Conservation (phyloP, 177 flowering plant species). For the Telopea speciosissima region DNA sequence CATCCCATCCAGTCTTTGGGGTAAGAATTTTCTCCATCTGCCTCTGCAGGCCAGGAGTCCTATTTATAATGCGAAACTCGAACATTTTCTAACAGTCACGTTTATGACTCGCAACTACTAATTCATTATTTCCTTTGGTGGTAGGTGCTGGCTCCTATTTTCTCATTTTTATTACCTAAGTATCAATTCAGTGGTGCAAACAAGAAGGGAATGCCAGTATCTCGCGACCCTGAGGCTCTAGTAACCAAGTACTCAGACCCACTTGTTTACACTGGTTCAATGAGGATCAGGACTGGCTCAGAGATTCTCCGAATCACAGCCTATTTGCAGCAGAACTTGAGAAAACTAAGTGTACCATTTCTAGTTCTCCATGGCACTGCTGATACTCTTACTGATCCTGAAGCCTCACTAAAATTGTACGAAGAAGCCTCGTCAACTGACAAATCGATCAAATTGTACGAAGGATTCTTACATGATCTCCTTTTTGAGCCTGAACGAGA, state of each 20-base stretch:
- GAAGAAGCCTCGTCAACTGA: conserved; percentile 65
- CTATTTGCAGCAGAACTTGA: conserved; percentile 54
- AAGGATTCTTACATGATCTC: conserved; percentile 76
- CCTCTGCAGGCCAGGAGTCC: too few relatives aligned
- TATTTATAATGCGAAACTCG: not conserved
- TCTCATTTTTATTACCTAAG: conserved; percentile 61
- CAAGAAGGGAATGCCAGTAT: conserved; percentile 55
- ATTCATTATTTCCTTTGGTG: not conserved
- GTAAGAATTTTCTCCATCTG: conserved; percentile 24
- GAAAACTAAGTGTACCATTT: conserved; percentile 48
- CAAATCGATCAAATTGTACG: conserved; percentile 62
- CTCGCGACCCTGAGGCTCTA: conserved; percentile 72
- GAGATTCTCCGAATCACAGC: conserved; percentile 71
- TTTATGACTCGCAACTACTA: not conserved
- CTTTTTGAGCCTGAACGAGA: conserved; percentile 78
- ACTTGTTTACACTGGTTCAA: conserved; percentile 75
- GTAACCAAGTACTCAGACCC: conserved; percentile 86
- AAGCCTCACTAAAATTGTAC: conserved; percentile 56
- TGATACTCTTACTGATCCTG: conserved; percentile 77
- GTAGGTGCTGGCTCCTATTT: conserved; percentile 73
- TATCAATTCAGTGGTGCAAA: conserved; percentile 66
- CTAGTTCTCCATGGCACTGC: conserved; percentile 81
- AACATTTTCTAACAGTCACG: not conserved
- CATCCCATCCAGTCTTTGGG: conserved; percentile 68
- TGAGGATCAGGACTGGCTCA: conserved; percentile 71